Evolutionary conservation across 345 rosid genomes (phyloP).

Genomic region (Eucalyptus pauciflora): DNA sequence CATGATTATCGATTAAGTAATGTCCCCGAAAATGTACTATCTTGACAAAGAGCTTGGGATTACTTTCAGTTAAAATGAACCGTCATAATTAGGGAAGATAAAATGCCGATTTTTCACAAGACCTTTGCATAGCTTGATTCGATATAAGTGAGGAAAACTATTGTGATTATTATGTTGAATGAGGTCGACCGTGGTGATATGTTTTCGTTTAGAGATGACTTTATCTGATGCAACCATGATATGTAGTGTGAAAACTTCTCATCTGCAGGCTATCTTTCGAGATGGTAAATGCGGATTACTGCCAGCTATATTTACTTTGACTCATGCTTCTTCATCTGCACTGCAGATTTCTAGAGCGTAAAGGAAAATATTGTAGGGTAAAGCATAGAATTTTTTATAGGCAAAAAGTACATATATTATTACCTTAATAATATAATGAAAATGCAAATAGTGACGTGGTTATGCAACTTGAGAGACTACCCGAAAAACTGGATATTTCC

Average conservation of each 20-base stretch:
- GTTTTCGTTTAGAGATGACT: background rate
- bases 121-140: background rate
- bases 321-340: background rate
- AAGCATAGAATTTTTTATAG: background rate
- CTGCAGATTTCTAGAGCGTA: background rate
- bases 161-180: background rate
- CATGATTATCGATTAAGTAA: background rate
- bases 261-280: constrained; percentile 13
- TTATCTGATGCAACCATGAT: background rate
- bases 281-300: background rate
- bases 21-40: accelerated
- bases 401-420: background rate
- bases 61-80: background rate
- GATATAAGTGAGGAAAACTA: background rate
- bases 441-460: background rate
- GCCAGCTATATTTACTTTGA: background rate
- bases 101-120: background rate
- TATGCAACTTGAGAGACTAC: background rate
- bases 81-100: background rate
- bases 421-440: background rate
- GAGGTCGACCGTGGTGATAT: background rate
- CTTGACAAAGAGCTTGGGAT: background rate
- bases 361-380: background rate
- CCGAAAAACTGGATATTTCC: background rate
- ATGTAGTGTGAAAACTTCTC: constrained; percentile 51